These are phyloP conservation scores for Ceratobasidium theobromae DNA, from an alignment of 1,284 basidiomycete species.

Conservation along the genomic window DNA sequence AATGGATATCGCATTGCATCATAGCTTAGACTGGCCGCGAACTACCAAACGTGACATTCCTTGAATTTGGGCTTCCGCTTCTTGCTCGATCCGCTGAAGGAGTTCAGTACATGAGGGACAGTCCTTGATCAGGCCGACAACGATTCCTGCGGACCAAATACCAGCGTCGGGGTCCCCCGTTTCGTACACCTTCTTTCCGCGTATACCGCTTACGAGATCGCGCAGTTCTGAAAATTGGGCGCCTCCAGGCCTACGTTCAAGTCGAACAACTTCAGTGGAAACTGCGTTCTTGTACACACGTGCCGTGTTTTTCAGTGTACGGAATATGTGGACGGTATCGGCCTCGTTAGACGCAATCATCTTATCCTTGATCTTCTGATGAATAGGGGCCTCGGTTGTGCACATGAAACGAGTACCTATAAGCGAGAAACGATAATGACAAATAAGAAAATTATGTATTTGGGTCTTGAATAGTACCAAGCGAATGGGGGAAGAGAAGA, in stretches of 20 bases:
- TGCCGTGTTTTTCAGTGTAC: slow-evolving; percentile 82
- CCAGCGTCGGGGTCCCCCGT: slow-evolving; percentile 84
- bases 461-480: not conserved
- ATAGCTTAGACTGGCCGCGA: slow-evolving; percentile 2
- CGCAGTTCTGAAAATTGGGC: slow-evolving; percentile 86
- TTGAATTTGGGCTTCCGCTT: slow-evolving; percentile 73
- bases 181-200: slow-evolving; percentile 79
- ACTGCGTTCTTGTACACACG: slow-evolving; percentile 88
- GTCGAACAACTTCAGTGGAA: slow-evolving; percentile 74
- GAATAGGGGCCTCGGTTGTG: slow-evolving; percentile 76
- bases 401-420: slow-evolving; percentile 92
- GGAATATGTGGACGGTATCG: slow-evolving; percentile 82
- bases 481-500: not conserved
- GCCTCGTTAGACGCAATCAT: slow-evolving; percentile 82
- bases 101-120: slow-evolving; percentile 82
- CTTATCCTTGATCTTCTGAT: slow-evolving; percentile 86
- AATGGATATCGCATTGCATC: not conserved
- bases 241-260: slow-evolving; percentile 79
- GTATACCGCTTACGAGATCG: slow-evolving; percentile 78
- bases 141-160: slow-evolving; percentile 83
- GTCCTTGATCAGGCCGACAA: slow-evolving; percentile 82
- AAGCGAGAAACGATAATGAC: slow-evolving; percentile 42
- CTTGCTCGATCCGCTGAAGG: slow-evolving; percentile 68
- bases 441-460: not conserved
- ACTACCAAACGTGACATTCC: slow-evolving; percentile 43